A percentile compares a stretch with the other conserved stretches of the same genome.
These are phyloP conservation scores for Actinomortierella wolfii DNA, from an alignment of 371 early-diverging fungal species.

Conservation along the genomic window DNA sequence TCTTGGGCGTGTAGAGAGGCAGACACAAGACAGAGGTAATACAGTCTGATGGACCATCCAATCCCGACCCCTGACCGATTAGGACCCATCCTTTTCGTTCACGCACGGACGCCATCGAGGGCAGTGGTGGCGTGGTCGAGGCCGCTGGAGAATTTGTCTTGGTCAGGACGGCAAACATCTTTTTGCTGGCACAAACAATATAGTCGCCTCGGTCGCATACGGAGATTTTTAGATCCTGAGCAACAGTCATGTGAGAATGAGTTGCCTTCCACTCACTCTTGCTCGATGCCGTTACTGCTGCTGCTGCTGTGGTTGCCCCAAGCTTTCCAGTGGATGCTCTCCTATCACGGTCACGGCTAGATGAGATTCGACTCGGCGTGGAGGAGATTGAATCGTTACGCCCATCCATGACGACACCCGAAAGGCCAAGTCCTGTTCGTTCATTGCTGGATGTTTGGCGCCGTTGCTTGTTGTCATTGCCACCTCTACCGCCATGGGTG, in stretches of 20 bases:
- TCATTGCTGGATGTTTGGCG: no score
- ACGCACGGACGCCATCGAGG: not conserved
- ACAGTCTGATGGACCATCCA: slow-evolving; percentile 48
- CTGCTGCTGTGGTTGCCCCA: not conserved
- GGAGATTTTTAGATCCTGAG: slow-evolving; percentile 36
- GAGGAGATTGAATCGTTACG: not conserved
- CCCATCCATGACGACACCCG: no score
- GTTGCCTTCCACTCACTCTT: not conserved
- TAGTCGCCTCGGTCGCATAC: slow-evolving; percentile 42
- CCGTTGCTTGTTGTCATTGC: no score
- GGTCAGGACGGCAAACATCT: slow-evolving; percentile 35
- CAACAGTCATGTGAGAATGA: slow-evolving; percentile 27
- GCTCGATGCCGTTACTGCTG: not conserved
- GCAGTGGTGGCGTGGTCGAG: no score
- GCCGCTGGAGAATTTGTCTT: slow-evolving; percentile 3
- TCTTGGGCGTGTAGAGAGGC: slow-evolving; percentile 61
- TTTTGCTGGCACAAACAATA: slow-evolving; percentile 43
- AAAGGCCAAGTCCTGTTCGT: not conserved
- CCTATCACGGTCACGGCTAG: not conserved
- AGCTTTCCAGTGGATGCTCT: not conserved
- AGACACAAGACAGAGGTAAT: slow-evolving; percentile 62
- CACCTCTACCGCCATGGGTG: no score
- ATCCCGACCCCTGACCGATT: slow-evolving; percentile 60
- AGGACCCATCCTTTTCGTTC: slow-evolving; percentile 27
- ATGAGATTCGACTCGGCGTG: not conserved